Base-by-base conservation (phyloP, 345 rosid genomes). In the Syzygium jambos region DNA sequence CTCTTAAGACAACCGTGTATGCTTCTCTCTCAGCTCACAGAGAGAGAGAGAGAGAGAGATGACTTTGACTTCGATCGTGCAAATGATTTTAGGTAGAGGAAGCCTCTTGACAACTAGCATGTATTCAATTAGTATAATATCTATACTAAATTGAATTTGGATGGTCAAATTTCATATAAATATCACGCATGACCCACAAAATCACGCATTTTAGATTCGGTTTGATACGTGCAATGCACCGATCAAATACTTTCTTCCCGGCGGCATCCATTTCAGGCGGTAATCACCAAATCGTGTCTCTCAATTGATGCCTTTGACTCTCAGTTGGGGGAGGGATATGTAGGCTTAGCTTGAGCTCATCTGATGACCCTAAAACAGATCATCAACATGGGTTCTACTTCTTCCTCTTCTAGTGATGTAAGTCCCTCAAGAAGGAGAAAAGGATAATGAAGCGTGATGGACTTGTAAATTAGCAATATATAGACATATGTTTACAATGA, bases 161-260 rank as follows among this genome's bases (percentile, higher is more conserved):
- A 61, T 6, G 3, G 9, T 68, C 46, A 0, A 68, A 68, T 30
- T 30, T 34, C 23, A 68, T 68, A 68, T 17, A 68, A 68, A 34
- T 68, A 9, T 68, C 23, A 34, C 1, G 3, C 19, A 46, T 16
- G 78, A 34, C 38, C 46, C 78, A 30, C 2, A 11, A 68, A 68
- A 68, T 0, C 0, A 30, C 0, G 16, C 46, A 3, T 0, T 68
- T 30, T 10, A 68, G 9, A 34, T 68, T 68, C 13, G 5, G 78
- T 34, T 68, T 68, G 30, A 68, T 68, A 34, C 25, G 19, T 68
- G 46, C 78, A 68, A 68, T 0, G 1, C 0, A 34, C 0, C 19
- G 3, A 0, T 68, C 25, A 11, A 68, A 68, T 34, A 9, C 78
- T 68, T 68, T 68, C 46, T 68, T 68, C 78, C 46, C 0, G 0